Conservation (phyloP, 768 basidiomycete species). For the Xerocomellus intermedius region DNA sequence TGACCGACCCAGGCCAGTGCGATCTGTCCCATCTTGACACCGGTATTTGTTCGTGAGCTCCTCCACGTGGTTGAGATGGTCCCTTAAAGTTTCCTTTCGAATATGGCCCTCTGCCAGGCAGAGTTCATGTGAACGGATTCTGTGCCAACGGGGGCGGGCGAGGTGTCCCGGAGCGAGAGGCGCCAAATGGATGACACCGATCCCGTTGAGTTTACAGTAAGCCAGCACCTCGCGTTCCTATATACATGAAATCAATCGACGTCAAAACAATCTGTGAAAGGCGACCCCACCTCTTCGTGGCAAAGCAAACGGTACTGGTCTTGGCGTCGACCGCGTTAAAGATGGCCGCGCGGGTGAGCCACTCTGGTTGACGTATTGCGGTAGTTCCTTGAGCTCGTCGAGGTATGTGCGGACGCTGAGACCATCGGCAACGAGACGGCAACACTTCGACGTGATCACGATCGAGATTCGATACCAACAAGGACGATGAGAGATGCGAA, state of each 20-base stretch:
- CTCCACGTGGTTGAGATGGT: slow-evolving; percentile 40
- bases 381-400: neutral
- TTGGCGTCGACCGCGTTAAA: slow-evolving; percentile 44
- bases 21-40: slow-evolving; percentile 40
- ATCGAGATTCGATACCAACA: slow-evolving; percentile 31
- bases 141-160: slow-evolving; percentile 33
- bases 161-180: slow-evolving; percentile 43
- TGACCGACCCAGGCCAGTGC: slow-evolving; percentile 41
- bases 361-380: slow-evolving; percentile 30
- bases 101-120: slow-evolving; percentile 16
- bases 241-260: slow-evolving; percentile 2
- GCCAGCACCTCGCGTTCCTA: slow-evolving; percentile 45
- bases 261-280: slow-evolving; percentile 17
- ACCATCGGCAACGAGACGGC: slow-evolving; percentile 11
- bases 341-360: slow-evolving; percentile 37
- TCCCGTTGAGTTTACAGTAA: slow-evolving; percentile 46
- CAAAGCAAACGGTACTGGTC: slow-evolving; percentile 53
- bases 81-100: slow-evolving; percentile 20
- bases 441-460: slow-evolving; percentile 32
- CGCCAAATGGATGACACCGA: slow-evolving; percentile 29
- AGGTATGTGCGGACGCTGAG: neutral
- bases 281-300: slow-evolving; percentile 40
- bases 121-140: slow-evolving; percentile 21
- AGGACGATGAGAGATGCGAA: too few species aligned
- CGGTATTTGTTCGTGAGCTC: slow-evolving; percentile 38